These are phyloP conservation scores for Berkeleyomyces rouxiae DNA, from an alignment of 2,329 filamentous ascomycete species.

Conservation along the genomic window DNA sequence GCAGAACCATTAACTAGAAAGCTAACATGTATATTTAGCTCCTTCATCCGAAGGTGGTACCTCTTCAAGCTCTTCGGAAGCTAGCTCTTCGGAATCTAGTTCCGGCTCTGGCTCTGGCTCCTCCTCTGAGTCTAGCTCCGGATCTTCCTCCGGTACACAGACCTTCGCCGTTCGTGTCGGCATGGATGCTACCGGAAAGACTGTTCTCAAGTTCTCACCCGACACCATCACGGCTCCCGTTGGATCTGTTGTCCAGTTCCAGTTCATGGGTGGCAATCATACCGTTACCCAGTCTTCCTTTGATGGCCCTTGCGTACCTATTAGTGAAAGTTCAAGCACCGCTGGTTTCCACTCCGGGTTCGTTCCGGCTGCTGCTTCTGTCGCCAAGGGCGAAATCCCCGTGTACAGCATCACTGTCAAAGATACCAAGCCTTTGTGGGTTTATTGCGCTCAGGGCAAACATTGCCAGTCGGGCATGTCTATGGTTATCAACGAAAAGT, in stretches of 20 bases:
- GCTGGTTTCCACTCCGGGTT: constrained; percentile 52
- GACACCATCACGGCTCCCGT: constrained; percentile 50
- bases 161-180: constrained; percentile 39
- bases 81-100: not conserved
- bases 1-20: not conserved
- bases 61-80: not conserved
- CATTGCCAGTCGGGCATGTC: constrained; percentile 65
- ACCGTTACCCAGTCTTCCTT: constrained; percentile 66
- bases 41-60: not conserved
- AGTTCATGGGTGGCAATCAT: constrained; percentile 55
- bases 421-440: constrained; percentile 55
- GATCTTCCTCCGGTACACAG: not conserved
- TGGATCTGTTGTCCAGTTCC: constrained; percentile 51
- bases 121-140: not conserved
- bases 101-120: not conserved
- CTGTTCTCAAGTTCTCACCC: constrained; percentile 44
- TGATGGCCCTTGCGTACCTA: constrained; percentile 39
- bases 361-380: constrained; percentile 41
- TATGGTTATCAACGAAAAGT: constrained; percentile 63
- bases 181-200: constrained; percentile 31
- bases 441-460: constrained; percentile 57
- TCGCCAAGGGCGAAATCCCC: constrained; percentile 34
- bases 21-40: not conserved
- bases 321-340: constrained; percentile 34
- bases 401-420: constrained; percentile 58